Evolutionary conservation across 2,329 filamentous ascomycete species (phyloP), one percentile per base, ranked within the genome.

Genomic region (Aspergillus sojae): DNA sequence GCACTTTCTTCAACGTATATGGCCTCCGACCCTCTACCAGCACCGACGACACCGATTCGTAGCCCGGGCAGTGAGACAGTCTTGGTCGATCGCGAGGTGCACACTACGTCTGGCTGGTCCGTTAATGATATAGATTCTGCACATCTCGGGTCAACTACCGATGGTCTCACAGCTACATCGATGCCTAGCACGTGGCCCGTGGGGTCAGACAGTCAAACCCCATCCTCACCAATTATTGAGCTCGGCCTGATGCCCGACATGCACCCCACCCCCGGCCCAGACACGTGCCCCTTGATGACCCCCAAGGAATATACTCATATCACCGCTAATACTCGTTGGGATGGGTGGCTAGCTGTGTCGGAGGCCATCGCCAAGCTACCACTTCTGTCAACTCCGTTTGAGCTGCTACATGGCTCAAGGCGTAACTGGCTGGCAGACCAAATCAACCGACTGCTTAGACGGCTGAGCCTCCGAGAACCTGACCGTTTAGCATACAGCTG

Each of bases 401-500:
- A 57, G 14, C 57, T 65, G 11, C 57, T 65, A 12, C 57, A 65
- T 46, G 63, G 63, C 4, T 57, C 60, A 1, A 54, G 54, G 19
- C 52, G 45, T 11, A 65, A 65, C 63, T 60, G 16, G 16, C 52
- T 65, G 2, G 63, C 60, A 2, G 53, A 58, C 32, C 48, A 57
- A 19, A 58, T 65, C 39, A 43, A 65, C 39, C 53, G 43, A 26
- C 19, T 41, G 1, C 56, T 62, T 26, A 34, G 57, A 3, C 34
- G 45, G 21, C 32, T 54, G 11, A 34, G 41, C 2, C 11, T 65
- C 10, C 52, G 57, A 12, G 63, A 65, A 1, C 53, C 60, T 2
- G 63, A 65, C 10, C 56, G 63, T n/a, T 7, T 65, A 2, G 63
- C 60, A 16, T 14, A 46, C 16, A 61, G 63, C 30, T 65, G 52